Conservation (phyloP, 306 rosid species). For the Pyrus communis region DNA sequence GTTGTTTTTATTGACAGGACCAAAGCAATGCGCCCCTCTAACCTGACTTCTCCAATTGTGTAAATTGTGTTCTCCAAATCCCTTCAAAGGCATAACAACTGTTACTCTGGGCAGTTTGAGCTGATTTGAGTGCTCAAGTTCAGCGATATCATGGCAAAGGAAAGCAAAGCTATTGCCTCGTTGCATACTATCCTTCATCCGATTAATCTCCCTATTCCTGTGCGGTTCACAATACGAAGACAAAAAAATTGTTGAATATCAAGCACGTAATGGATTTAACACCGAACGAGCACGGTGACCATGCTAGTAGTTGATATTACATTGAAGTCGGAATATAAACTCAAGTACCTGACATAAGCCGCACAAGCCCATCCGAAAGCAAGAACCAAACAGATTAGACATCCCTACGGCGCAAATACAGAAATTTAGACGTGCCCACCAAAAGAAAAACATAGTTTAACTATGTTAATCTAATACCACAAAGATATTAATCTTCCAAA, state of each 20-base stretch:
- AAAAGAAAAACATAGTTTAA: neutral
- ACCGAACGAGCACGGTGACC: neutral
- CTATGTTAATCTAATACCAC: neutral
- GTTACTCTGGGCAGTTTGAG: constrained; percentile 72
- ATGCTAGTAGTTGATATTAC: neutral
- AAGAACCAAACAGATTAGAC: constrained; percentile 56
- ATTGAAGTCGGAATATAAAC: constrained; percentile 4
- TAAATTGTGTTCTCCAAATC: constrained; percentile 96
- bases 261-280: neutral
- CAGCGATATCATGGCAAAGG: constrained; percentile 62
- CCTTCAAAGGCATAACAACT: constrained; percentile 88
- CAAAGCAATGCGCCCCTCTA: constrained; percentile 1
- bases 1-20: too few species aligned
- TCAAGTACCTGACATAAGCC: constrained; percentile 71
- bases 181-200: constrained; percentile 46
- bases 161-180: constrained; percentile 73
- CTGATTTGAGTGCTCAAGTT: constrained; percentile 86
- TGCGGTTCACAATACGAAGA: neutral
- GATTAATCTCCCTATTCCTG: constrained; percentile 77
- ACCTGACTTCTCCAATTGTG: constrained; percentile 98
- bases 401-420: constrained; percentile 51
- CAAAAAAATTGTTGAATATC: neutral
- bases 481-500: neutral
- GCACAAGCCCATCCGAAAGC: constrained; percentile 88
- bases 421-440: neutral